phyloP scores from a whole-genome alignment of 148 eudicot species.

The Camellia sinensis region DNA sequence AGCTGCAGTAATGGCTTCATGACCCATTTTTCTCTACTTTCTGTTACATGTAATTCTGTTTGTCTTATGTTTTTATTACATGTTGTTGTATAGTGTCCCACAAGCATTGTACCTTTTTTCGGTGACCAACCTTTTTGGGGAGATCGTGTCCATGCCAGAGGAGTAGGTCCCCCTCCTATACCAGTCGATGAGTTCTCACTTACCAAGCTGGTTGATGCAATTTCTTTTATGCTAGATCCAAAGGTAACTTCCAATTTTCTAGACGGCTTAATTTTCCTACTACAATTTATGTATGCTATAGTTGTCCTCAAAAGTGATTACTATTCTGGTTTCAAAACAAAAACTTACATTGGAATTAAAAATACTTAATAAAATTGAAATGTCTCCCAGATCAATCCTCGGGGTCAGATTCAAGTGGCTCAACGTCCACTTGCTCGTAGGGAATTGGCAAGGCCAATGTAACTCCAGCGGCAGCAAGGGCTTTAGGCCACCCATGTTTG shows the following conservation, averaged over 20 bases:
- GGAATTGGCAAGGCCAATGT: too few species aligned
- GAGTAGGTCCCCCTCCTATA: constrained; percentile 90
- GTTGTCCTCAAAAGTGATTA: background rate
- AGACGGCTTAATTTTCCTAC: background rate
- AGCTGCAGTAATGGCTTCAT: constrained; percentile 68
- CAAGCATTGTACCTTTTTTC: constrained; percentile 91
- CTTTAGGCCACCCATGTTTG: too few species aligned
- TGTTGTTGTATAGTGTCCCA: constrained; percentile 76
- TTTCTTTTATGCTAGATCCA: constrained; percentile 71
- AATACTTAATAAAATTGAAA: too few species aligned
- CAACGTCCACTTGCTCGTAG: too few species aligned
- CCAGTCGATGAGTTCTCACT: constrained; percentile 87
- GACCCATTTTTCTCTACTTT: background rate
- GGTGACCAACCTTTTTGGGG: constrained; percentile 99
- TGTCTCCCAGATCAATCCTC: too few species aligned
- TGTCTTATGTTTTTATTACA: constrained; percentile 15
- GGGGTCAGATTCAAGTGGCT: too few species aligned
- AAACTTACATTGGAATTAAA: too few species aligned
- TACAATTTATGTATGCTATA: background rate
- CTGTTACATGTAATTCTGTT: background rate
- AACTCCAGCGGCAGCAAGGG: too few species aligned
- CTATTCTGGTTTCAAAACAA: background rate
- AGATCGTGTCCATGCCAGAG: constrained; percentile 88
- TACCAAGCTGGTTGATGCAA: constrained; percentile 68
- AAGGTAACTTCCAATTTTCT: constrained; percentile 37